Evolutionary conservation across 305 asterid species (phyloP), one percentile per base, ranked within the genome.

Genomic region (Caryopteris hybrid): DNA sequence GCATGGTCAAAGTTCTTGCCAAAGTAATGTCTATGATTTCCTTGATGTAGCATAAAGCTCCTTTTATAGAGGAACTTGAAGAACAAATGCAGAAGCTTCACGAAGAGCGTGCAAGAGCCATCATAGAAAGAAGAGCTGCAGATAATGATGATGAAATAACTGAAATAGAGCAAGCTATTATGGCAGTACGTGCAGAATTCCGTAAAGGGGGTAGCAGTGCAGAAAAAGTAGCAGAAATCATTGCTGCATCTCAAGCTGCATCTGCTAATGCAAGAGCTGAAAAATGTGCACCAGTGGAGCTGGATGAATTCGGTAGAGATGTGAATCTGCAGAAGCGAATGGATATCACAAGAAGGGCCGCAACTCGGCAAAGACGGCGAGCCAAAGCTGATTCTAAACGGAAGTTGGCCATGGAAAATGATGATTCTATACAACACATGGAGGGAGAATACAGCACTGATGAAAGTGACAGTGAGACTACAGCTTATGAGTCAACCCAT

Each of bases 371-470:
- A 64, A 74, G 76, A 64, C 79, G 91, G 76, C 82, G 92, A 76
- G 85, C 80, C 38, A 89, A 81, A 75, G 84, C 85, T 50, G 96
- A 94, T 72, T 72, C 85, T 33, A 88, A 87, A 70, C 84, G 97
- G 75, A 79, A 85, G 50, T 65, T 73, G 43, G 76, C 87, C 45
- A 70, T 83, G 75, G 84, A 75, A 71, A 79, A 34, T 16, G 89
- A 80, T 64, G 71, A 48, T 69, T 77, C 85, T 21, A 58, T 75
- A 76, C 88, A 77, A 72, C 84, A 68, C 47, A 79, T 94, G 72
- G 99, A 93, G 77, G 99, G 99, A 71, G 99, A 94, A 76, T 81
- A 90, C 73, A 94, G 96, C 81, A 94, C 99, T 4, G 99, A 94
- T 72, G 99, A 87, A 80, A 94, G 99, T 74, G 99, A 94, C 74